These are phyloP conservation scores for Solanum clarkiae DNA, from an alignment of 257 asterid genomes.

Conservation along the genomic window DNA sequence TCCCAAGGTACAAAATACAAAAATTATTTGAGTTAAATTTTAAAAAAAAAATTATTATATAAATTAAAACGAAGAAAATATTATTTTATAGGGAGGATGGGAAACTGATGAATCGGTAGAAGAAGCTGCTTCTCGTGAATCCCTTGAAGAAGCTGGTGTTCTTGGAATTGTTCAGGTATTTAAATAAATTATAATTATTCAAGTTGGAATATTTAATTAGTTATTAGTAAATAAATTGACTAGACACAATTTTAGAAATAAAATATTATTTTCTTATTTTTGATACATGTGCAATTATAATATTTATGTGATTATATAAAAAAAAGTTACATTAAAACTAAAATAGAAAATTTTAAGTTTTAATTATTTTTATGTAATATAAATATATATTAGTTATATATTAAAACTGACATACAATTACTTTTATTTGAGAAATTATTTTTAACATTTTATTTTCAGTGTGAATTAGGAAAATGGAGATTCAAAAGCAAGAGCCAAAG, in stretches of 20 bases:
- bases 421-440: not conserved
- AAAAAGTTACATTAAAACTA: too few relatives aligned
- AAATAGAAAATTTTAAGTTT: too few relatives aligned
- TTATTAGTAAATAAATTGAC: too few relatives aligned
- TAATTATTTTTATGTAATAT: too few relatives aligned
- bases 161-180: constrained; percentile 56
- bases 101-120: constrained; percentile 59
- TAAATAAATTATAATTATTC: not conserved
- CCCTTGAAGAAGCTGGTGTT: constrained; percentile 82
- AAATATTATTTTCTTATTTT: not conserved
- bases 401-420: not conserved
- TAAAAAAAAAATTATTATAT: not conserved
- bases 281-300: too few relatives aligned
- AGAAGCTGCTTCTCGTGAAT: constrained; percentile 75
- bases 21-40: not conserved
- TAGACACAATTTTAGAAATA: not conserved
- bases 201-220: not conserved
- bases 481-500: constrained; percentile 67
- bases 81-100: constrained; percentile 59
- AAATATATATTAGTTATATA: not conserved
- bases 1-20: constrained; percentile 39
- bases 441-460: constrained; percentile 9
- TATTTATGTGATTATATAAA: too few relatives aligned
- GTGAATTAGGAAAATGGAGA: constrained; percentile 61
- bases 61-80: not conserved